Evolutionary conservation across 2,329 filamentous ascomycete genomes (phyloP).

Genomic region (Colletotrichum orbiculare): DNA sequence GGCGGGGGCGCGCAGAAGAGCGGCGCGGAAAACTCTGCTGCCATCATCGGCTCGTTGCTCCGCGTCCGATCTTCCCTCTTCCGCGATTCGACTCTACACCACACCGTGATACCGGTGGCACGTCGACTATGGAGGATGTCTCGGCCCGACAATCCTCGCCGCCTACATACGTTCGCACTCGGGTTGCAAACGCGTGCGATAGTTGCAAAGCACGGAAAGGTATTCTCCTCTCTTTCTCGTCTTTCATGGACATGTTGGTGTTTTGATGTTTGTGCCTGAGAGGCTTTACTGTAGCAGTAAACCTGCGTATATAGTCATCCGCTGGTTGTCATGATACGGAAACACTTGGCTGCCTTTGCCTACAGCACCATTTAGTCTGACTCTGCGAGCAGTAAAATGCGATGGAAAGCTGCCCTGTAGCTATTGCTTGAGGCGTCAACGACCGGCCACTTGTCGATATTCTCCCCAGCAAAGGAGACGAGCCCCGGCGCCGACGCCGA

Average conservation of each 20-base stretch:
- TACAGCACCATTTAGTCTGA: conserved; percentile 3
- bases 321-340: no score
- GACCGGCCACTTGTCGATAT: conserved; percentile 58
- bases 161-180: conserved; percentile 43
- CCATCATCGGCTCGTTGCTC: conserved; percentile 9
- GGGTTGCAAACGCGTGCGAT: conserved; percentile 65
- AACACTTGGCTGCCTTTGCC: no score
- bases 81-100: conserved; percentile 19
- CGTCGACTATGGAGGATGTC: conserved; percentile 34
- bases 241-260: background rate
- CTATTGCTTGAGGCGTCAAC: conserved; percentile 59
- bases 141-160: conserved; percentile 28
- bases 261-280: background rate
- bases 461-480: conserved; percentile 56
- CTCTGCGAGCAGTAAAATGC: conserved; percentile 55
- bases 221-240: background rate
- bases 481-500: conserved; percentile 39
- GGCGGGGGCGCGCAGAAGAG: background rate
- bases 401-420: conserved; percentile 64
- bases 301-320: no score
- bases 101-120: conserved; percentile 14
- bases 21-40: conserved; percentile 19
- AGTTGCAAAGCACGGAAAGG: conserved; percentile 63
- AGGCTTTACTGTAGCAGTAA: no score
- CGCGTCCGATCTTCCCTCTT: conserved; percentile 32